Base-by-base conservation (phyloP, 2,329 filamentous ascomycete genomes). In the Cercospora janseana region DNA sequence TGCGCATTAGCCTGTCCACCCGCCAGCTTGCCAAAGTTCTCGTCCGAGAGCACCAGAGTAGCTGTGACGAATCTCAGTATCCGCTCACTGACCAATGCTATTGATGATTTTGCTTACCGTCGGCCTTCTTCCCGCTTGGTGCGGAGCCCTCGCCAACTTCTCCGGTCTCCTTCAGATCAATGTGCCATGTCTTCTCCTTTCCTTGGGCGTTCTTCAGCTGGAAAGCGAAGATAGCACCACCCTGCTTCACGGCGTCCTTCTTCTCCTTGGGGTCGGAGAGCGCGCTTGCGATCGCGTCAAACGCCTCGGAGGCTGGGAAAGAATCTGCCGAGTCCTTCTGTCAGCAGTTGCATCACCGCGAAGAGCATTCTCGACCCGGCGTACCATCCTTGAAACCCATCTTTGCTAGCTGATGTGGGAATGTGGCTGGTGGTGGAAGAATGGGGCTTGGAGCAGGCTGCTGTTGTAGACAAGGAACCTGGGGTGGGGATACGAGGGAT, bases 111-210 rank as follows among this genome's bases (percentile, higher is more conserved):
- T 10, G 72, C 82, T 66, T 70, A 94, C 89, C 88, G 68, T 84
- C 88, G 31, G 92, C 84, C 77, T 96, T 95, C 61, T 80, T 81
- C 62, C 86, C 86, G 47, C 71, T 70, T 9, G 82, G 81, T 24
- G 79, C 79, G 20, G 80, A 69, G 49, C 93, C 93, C 67, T 86
- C 86, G 63, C 80, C 86, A 32, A 95, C 91, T 49, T 79, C 80
- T 57, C 93, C 93, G 56, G 85, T 86, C 66, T 94, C 81, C 79
- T 96, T 96, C 56, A 98, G 82, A 70, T 98, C 93, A 62, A 98
- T 88, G 76, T 94, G 82, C 93, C 93, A 98, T 74, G 82, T 87
- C 65, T 88, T 83, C 52, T 83, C 84, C 70, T 91, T 81, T 63
- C 88, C 89, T 18, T 79, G 79, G 51, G 76, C 72, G 79, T 98